Evolutionary conservation across 306 rosid genomes (phyloP).

Genomic region (Fragaria nilgerrensis): DNA sequence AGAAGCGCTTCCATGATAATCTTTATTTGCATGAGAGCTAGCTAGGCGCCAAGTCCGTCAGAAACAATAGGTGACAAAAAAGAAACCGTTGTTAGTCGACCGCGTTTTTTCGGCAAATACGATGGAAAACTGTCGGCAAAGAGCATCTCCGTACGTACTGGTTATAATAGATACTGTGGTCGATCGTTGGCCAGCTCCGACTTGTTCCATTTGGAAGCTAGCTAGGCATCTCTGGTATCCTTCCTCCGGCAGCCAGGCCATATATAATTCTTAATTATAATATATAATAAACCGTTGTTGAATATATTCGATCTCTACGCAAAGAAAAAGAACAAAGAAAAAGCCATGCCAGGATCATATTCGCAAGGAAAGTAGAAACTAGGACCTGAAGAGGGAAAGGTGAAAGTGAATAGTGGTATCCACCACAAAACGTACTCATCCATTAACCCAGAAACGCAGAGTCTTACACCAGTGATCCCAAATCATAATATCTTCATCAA

Average conservation of each 20-base stretch:
- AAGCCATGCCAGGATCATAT: not conserved
- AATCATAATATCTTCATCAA: not conserved
- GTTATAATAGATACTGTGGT: not conserved
- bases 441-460: not conserved
- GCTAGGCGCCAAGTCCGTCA: not conserved
- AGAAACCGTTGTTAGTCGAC: not conserved
- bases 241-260: not conserved
- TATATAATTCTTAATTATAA: not conserved
- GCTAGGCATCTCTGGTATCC: not conserved
- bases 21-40: not conserved
- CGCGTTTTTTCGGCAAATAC: not conserved
- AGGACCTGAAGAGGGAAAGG: not conserved
- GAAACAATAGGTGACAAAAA: not conserved
- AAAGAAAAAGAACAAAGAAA: not conserved
- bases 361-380: not conserved
- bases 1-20: not conserved
- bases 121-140: not conserved
- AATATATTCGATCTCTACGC: not conserved
- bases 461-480: not conserved
- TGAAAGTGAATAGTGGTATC: not conserved
- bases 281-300: not conserved
- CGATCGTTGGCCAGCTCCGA: not conserved
- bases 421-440: not conserved
- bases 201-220: not conserved
- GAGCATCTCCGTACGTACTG: not conserved